Percentiles rank a stretch among this genome's conserved stretches.
Evolutionary conservation across 2,329 filamentous ascomycete species (phyloP).

Genomic region (Fusarium robinianum): DNA sequence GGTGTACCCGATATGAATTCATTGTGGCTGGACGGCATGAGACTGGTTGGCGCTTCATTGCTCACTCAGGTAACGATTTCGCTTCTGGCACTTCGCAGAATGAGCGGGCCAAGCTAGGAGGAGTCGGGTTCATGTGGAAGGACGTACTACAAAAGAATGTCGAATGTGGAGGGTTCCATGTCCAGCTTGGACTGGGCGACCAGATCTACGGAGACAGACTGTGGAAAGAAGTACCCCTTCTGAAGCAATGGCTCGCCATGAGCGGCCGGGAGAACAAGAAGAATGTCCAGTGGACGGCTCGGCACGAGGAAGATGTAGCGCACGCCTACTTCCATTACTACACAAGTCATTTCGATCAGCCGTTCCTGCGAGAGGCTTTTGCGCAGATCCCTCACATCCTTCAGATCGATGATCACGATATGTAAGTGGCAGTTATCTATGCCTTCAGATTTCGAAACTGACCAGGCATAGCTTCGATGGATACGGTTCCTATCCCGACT

Average conservation of each 20-base stretch:
- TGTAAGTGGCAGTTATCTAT: slow-evolving; percentile 64
- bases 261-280: slow-evolving; percentile 92
- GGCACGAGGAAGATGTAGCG: slow-evolving; percentile 91
- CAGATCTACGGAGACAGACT: slow-evolving; percentile 95
- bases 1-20: slow-evolving; percentile 98
- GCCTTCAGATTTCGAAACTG: slow-evolving; percentile 11
- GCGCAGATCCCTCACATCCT: slow-evolving; percentile 95
- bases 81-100: slow-evolving; percentile 83
- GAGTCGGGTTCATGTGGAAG: slow-evolving; percentile 97
- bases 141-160: slow-evolving; percentile 97
- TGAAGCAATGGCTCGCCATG: slow-evolving; percentile 94
- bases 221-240: slow-evolving; percentile 92
- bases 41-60: slow-evolving; percentile 92
- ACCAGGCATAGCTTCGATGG: slow-evolving; percentile 76
- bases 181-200: slow-evolving; percentile 87
- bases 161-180: slow-evolving; percentile 94
- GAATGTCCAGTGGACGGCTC: slow-evolving; percentile 87
- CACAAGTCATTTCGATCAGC: slow-evolving; percentile 97
- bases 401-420: slow-evolving; percentile 95
- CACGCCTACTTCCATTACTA: slow-evolving; percentile 99
- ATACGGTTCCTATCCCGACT: slow-evolving; percentile 94
- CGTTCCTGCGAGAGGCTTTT: slow-evolving; percentile 90
- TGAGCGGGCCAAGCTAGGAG: slow-evolving; percentile 83
- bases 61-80: slow-evolving; percentile 96
- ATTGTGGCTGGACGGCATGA: slow-evolving; percentile 89